Evolutionary conservation across 352 stramenopile genomes (phyloP).

Genomic region (Phytophthora cajani): DNA sequence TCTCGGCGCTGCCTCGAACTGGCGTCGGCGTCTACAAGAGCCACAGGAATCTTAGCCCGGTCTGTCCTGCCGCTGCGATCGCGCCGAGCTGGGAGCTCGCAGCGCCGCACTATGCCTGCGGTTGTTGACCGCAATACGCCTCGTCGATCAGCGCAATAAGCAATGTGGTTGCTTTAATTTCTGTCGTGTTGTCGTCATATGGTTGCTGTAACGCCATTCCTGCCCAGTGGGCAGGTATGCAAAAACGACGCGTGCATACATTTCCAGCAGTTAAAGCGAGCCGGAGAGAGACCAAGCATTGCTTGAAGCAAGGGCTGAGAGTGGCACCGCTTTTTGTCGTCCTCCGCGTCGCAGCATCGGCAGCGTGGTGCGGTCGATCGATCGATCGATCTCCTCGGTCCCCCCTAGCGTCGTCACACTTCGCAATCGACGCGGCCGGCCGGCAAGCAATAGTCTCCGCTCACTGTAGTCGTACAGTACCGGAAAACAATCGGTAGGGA

Average conservation of each 20-base stretch:
- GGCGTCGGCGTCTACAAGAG: constrained; percentile 1
- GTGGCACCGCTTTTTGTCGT: constrained; percentile 20
- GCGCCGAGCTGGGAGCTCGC: not conserved
- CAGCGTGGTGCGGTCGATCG: not conserved
- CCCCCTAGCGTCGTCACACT: constrained; percentile 26
- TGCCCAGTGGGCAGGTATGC: too few relatives aligned
- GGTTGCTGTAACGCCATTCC: too few relatives aligned
- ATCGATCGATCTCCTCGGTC: constrained; percentile 5
- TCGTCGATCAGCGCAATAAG: constrained; percentile 14
- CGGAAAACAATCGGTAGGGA: too few relatives aligned
- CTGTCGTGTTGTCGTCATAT: too few relatives aligned
- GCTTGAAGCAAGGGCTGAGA: constrained; percentile 1
- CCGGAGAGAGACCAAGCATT: constrained; percentile 19
- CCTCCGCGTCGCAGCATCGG: constrained; percentile 27
- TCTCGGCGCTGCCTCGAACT: constrained; percentile 17
- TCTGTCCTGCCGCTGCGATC: constrained; percentile 33
- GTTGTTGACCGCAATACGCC: not conserved
- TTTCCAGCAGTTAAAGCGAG: constrained; percentile 12
- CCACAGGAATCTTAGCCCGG: constrained; percentile 27
- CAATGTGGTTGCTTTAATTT: not conserved
- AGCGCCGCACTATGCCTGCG: not conserved
- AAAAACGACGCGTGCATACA: constrained; percentile 23
- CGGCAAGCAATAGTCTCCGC: constrained; percentile 18
- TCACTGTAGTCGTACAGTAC: too few relatives aligned
- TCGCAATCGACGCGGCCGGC: constrained; percentile 31